phyloP scores from a whole-genome alignment of 208 protist species.

The Trypanosoma brucei region DNA sequence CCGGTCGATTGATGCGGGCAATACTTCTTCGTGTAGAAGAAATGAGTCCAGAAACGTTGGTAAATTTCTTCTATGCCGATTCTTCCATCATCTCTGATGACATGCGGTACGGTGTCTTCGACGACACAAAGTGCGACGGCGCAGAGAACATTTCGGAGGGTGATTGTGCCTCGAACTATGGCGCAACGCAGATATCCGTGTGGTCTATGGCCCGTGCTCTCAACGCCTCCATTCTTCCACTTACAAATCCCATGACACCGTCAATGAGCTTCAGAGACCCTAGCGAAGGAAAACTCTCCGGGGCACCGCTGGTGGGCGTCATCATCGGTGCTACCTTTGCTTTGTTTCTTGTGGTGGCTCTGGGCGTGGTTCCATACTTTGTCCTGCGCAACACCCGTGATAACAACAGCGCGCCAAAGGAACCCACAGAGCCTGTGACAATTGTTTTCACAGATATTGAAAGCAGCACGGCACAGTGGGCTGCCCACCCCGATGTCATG shows the following conservation, averaged over 20 bases:
- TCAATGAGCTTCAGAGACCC: conserved; percentile 25
- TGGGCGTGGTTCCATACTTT: conserved; percentile 57
- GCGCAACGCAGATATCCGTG: not conserved
- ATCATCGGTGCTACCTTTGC: conserved; percentile 32
- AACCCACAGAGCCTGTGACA: conserved; percentile 1
- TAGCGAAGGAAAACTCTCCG: no score
- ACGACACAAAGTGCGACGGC: not conserved
- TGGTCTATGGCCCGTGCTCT: conserved; percentile 24
- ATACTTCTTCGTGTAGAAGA: not conserved
- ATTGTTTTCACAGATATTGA: conserved; percentile 6
- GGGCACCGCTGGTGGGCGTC: conserved; percentile 7
- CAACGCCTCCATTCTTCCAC: conserved; percentile 5
- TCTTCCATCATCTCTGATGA: conserved; percentile 15
- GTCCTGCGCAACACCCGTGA: conserved; percentile 13
- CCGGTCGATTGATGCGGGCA: not conserved
- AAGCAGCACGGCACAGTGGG: conserved; percentile 67
- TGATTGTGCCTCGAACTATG: conserved; percentile 33
- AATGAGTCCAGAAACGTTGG: not conserved
- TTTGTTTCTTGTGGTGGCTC: conserved; percentile 25
- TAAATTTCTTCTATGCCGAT: conserved; percentile 12
- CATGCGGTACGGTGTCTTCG: conserved; percentile 18
- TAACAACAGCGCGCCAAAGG: conserved; percentile 2
- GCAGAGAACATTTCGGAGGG: conserved; percentile 12
- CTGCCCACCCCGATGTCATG: conserved; percentile 46
- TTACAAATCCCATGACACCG: conserved; percentile 16